These are phyloP conservation scores for Pontederia paniculata DNA, from an alignment of 176 grass and related monocot genomes.

Conservation along the genomic window DNA sequence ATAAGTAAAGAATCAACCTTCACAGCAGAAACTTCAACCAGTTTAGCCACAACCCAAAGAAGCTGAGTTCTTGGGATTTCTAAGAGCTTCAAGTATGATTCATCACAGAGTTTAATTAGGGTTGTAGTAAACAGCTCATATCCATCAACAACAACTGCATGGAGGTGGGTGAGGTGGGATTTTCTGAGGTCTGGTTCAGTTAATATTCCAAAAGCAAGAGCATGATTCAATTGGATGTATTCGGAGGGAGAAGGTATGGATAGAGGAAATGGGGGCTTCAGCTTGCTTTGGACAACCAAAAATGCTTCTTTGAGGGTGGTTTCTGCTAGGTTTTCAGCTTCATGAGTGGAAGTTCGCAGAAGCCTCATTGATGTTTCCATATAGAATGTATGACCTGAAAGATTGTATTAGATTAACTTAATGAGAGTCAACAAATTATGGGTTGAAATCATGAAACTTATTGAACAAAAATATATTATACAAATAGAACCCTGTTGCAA, in stretches of 20 bases:
- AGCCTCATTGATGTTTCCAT: not conserved
- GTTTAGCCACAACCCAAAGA: conserved; percentile 30
- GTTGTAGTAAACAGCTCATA: conserved; percentile 43
- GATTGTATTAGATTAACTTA: too few species aligned
- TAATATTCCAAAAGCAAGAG: conserved; percentile 50
- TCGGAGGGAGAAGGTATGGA: conserved; percentile 32
- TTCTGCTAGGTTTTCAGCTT: conserved; percentile 1
- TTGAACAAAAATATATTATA: too few species aligned
- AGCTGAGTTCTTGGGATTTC: conserved; percentile 38
- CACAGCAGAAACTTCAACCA: conserved; percentile 38
- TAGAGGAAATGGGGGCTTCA: conserved; percentile 35
- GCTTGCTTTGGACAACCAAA: conserved; percentile 24
- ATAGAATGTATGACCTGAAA: too few species aligned
- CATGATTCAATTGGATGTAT: conserved; percentile 37
- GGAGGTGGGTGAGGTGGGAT: conserved; percentile 28
- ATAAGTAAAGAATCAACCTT: conserved; percentile 26
- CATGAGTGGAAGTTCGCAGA: not conserved
- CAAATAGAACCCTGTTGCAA: too few species aligned
- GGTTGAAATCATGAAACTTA: too few species aligned
- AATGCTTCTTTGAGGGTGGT: conserved; percentile 1
- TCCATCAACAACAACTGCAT: conserved; percentile 40
- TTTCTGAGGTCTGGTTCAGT: conserved; percentile 4
- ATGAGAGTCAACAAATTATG: too few species aligned
- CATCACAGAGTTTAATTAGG: conserved; percentile 31
- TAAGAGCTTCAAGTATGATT: conserved; percentile 30